phyloP scores from a whole-genome alignment of 2,329 filamentous ascomycete genomes.

The Sporothrix brunneoviolacea region DNA sequence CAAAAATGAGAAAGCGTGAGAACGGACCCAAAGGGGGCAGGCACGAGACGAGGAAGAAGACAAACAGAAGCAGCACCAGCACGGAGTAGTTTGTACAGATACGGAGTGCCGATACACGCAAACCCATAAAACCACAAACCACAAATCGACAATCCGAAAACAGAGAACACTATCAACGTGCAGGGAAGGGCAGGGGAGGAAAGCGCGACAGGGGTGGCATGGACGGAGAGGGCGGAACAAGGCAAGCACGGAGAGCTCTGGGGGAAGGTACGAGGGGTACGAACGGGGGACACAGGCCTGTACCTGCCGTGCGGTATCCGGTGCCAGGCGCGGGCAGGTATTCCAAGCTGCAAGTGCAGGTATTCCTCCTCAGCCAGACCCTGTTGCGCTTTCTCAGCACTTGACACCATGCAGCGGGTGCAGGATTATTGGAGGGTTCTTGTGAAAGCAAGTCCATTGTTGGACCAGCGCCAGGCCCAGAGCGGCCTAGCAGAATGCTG shows the following conservation, averaged over 20 bases:
- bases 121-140: not conserved
- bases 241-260: slow-evolving; percentile 1
- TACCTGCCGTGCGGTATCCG: slow-evolving; percentile 11
- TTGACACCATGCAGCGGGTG: no score
- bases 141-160: no score
- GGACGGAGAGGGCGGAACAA: slow-evolving; percentile 10
- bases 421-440: no score
- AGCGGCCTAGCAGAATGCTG: slow-evolving; percentile 9
- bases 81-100: no score
- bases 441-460: not conserved
- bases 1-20: no score
- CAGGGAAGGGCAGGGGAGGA: not conserved
- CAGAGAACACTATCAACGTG: no score
- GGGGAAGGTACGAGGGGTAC: not conserved
- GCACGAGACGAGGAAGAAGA: no score
- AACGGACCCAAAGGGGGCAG: no score
- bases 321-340: slow-evolving; percentile 1
- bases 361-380: no score
- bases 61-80: not conserved
- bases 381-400: no score
- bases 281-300: not conserved
- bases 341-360: not conserved
- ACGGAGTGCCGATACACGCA: not conserved
- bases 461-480: slow-evolving; percentile 15
- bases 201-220: not conserved